Base-by-base conservation (phyloP, 176 grass and related monocot species). In the Cymbopogon citratus region DNA sequence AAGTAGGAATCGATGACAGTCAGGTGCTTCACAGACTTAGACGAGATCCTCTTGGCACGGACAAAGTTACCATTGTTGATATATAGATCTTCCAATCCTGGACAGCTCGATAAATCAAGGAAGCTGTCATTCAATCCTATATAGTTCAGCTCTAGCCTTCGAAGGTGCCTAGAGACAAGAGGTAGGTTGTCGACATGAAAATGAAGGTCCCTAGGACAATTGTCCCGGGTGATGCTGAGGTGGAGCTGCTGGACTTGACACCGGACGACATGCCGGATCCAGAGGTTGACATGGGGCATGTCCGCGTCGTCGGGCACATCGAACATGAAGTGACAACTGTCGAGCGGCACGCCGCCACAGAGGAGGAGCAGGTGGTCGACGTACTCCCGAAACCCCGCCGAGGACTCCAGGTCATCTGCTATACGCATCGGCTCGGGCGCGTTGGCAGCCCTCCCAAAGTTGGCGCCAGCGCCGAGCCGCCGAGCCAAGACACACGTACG, bases 101-200 rank as follows among this genome's bases (percentile, higher is more conserved):
- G 82, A 41, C 82, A 84, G 16, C 72, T 12, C 4, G 63, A 66
- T 38, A 84, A 76, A 43, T 84, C n/a, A 12, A 84, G 33, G 2
- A 84, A 76, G 35, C 24, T 84, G 44, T 68, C 62, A 8, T 76
- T 67, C 48, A 84, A 41, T 46, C 23, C 33, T 9, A 18, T 66
- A 38, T 57, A 24, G 13, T 3, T 9, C 10, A 76, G 81, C 62
- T 76, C 72, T 11, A 84, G 62, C 46, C 45, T 52, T 23, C 3
- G 65, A 72, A 83, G 12, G 18, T 66, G 31, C 60, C 45, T 13
- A 48, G 81, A 83, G 43, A 66, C 71, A 48, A 83, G 14, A 56
- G 31, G 71, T 23, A 75, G 81, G 71, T 28, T 66, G 16, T 75
- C 72, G 2, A 76, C 38, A 26, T 24, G 6, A 43, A 71, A 71